phyloP scores from a whole-genome alignment of 2,329 filamentous ascomycete genomes.

The Xylaria digitata region DNA sequence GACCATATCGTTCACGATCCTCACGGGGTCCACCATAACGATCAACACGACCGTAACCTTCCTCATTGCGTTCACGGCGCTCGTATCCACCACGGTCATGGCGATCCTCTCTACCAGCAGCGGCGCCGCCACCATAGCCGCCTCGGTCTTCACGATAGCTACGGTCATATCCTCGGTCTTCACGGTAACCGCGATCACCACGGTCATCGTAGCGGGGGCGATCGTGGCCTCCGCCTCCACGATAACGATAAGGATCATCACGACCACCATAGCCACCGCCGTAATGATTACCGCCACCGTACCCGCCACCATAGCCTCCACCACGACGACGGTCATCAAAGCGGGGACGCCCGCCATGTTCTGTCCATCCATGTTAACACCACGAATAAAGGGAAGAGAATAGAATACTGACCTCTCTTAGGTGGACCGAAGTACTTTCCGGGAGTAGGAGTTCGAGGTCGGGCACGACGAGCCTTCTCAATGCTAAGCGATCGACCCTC shows the following conservation, averaged over 20 bases:
- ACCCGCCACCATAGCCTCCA: constrained; percentile 63
- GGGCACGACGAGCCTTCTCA: constrained; percentile 96
- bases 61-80: constrained; percentile 57
- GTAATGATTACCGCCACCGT: constrained; percentile 37
- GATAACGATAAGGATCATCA: constrained; percentile 68
- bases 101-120: constrained; percentile 47
- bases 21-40: constrained; percentile 47
- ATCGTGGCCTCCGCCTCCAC: constrained; percentile 62
- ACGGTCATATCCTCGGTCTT: constrained; percentile 57
- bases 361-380: constrained; percentile 48
- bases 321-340: constrained; percentile 55
- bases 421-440: constrained; percentile 99
- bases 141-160: constrained; percentile 54
- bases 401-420: constrained; percentile 81
- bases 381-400: not conserved
- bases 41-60: constrained; percentile 46
- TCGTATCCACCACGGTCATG: constrained; percentile 63
- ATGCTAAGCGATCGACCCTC: constrained; percentile 97
- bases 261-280: constrained; percentile 60
- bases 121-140: constrained; percentile 45
- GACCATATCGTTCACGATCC: constrained; percentile 46
- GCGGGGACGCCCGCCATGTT: constrained; percentile 56
- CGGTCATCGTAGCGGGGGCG: constrained; percentile 56
- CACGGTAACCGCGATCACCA: constrained; percentile 57
- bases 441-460: constrained; percentile 93